Evolutionary conservation across 2,329 filamentous ascomycete genomes (phyloP).

Genomic region (Epichloe aotearoae): DNA sequence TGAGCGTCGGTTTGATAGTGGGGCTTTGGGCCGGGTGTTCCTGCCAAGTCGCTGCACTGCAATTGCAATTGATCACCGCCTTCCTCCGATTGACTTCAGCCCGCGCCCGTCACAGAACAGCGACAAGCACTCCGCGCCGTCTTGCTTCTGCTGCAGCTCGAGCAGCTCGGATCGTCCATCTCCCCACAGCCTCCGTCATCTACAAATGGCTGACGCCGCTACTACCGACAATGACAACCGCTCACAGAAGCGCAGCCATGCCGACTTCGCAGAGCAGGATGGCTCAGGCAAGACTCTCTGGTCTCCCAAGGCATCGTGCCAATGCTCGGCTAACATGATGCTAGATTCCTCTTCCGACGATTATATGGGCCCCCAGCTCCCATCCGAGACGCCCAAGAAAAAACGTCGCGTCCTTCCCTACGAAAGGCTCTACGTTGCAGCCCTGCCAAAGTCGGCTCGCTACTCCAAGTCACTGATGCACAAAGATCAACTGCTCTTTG

Average conservation of each 20-base stretch:
- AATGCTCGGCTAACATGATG: slow-evolving; percentile 4
- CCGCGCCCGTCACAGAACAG: not conserved
- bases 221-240: slow-evolving; percentile 19
- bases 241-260: slow-evolving; percentile 38
- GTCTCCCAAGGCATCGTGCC: not conserved
- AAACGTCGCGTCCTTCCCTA: slow-evolving; percentile 83
- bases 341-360: slow-evolving; percentile 66
- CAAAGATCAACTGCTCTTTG: slow-evolving; percentile 82
- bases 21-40: not conserved
- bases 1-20: not conserved
- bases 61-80: not conserved
- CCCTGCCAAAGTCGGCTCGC: slow-evolving; percentile 64
- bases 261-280: slow-evolving; percentile 37
- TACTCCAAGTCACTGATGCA: slow-evolving; percentile 98
- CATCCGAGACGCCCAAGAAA: slow-evolving; percentile 72
- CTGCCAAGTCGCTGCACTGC: not conserved
- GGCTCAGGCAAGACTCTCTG: slow-evolving; percentile 22
- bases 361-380: slow-evolving; percentile 80
- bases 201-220: slow-evolving; percentile 1
- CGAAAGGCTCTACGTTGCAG: slow-evolving; percentile 88
- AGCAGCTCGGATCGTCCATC: not conserved
- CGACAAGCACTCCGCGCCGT: not conserved
- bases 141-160: not conserved
- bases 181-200: not conserved
- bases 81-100: not conserved